A percentile compares a stretch with the other conserved stretches of the same genome.
phyloP scores from a whole-genome alignment of 192 early-diverging fungal species.

The Helicostylum pulchrum region DNA sequence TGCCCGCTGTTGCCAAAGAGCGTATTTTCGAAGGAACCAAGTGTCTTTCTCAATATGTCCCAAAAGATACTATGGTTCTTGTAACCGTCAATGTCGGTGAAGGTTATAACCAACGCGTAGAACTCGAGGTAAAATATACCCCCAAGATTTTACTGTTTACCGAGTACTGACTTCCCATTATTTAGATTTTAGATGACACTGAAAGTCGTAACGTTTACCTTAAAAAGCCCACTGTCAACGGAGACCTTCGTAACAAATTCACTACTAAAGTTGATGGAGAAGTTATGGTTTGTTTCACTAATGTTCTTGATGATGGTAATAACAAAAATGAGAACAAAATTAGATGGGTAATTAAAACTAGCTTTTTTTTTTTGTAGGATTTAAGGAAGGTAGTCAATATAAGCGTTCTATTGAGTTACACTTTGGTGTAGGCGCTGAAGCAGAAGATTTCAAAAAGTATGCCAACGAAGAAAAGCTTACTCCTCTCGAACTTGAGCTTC shows the following conservation, averaged over 20 bases:
- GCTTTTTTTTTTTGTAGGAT: conserved; percentile 32
- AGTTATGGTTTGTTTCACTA: conserved; percentile 84
- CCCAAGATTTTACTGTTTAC: neutral
- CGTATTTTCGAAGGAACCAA: conserved; percentile 35
- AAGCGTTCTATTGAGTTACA: conserved; percentile 69
- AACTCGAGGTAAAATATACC: conserved; percentile 52
- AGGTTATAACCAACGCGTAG: conserved; percentile 71
- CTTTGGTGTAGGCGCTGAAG: conserved; percentile 83
- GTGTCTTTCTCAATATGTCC: conserved; percentile 80
- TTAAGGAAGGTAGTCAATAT: conserved; percentile 49
- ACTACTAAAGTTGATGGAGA: conserved; percentile 84
- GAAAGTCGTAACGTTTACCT: conserved; percentile 67
- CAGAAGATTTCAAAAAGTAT: conserved; percentile 68
- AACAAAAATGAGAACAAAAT: neutral
- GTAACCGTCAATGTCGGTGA: conserved; percentile 65
- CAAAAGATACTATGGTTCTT: conserved; percentile 65
- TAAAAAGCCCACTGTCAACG: conserved; percentile 59
- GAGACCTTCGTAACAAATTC: conserved; percentile 61
- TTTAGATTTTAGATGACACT: conserved; percentile 71
- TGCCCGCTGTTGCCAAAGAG: conserved; percentile 50
- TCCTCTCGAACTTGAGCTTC: conserved; percentile 87
- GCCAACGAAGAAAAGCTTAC: conserved; percentile 76
- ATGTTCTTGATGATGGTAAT: conserved; percentile 58
- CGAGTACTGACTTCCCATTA: neutral
- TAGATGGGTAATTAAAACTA: too few species aligned